Conservation (phyloP, 495 filamentous ascomycete species). For the Tuber indicum region DNA sequence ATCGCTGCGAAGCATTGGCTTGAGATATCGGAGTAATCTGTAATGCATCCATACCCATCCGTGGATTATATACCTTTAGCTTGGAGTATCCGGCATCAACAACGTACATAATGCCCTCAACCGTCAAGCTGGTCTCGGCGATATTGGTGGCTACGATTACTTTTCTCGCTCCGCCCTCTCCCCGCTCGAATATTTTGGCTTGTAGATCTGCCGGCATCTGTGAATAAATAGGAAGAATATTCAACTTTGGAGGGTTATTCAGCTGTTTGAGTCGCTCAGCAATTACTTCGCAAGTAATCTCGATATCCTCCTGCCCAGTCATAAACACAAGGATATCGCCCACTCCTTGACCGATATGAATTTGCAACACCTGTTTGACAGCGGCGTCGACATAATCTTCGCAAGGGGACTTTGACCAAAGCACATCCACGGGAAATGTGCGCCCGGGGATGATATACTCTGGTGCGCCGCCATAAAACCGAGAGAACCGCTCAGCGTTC, state of each 20-base stretch:
- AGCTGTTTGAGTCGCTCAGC: conserved; percentile 82
- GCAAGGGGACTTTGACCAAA: conserved; percentile 90
- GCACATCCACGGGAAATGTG: conserved; percentile 94
- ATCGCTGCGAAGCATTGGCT: conserved; percentile 88
- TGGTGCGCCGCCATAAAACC: conserved; percentile 95
- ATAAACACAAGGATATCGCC: conserved; percentile 98
- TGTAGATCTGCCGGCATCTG: conserved; percentile 99
- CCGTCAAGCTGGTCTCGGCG: conserved; percentile 94
- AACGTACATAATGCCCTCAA: conserved; percentile 99
- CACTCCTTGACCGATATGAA: conserved; percentile 83
- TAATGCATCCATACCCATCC: conserved; percentile 98
- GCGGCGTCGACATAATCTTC: conserved; percentile 98
- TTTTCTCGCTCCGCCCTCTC: conserved; percentile 83
- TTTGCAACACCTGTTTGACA: conserved; percentile 93
- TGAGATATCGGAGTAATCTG: conserved; percentile 98
- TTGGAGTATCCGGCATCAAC: conserved; percentile 96
- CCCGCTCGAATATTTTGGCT: conserved; percentile 93
- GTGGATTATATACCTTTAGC: conserved; percentile 95
- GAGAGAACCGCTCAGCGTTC: conserved; percentile 93
- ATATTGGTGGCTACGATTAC: conserved; percentile 99
- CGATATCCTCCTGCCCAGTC: conserved; percentile 99
- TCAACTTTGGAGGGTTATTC: conserved; percentile 90
- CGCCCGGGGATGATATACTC: conserved; percentile 95
- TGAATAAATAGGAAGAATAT: conserved; percentile 96
- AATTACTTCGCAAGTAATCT: conserved; percentile 87